Evolutionary conservation across 352 stramenopile species (phyloP), one percentile per base, ranked within the genome.

Genomic region (Phytophthora fragariaefolia): DNA sequence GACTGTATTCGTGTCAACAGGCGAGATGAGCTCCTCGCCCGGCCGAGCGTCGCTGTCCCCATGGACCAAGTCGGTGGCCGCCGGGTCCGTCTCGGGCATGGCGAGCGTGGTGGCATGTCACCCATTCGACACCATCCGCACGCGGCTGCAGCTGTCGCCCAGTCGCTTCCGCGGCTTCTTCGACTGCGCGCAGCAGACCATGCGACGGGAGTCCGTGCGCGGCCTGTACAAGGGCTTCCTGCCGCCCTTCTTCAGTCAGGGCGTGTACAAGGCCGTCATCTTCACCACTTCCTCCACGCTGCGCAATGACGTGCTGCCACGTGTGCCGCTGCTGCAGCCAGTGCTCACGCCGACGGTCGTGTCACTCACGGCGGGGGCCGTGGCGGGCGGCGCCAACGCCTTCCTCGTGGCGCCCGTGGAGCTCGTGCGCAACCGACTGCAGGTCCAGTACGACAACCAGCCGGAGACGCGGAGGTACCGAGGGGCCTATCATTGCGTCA

Each of bases 211-310:
- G 71, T 82, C 83, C 6, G 57, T 87, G 40, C 71, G 64, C 22
- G 88, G 80, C 45, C 69, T 96, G 43, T 96, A 95, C 76, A 94
- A 93, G 55, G 88, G 88, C 32, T 93, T 96, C 42, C 73, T 93
- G 48, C 83, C 85, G n/a, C 88, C 88, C 4, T 94, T 96, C 69
- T 92, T 92, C 66, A 92, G 85, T 49, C 88, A 96, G 63, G 88
- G 83, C 1, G 75, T 96, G 48, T 96, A 96, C 83, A 96, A 96
- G 67, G 87, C 88, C 32, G 85, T 96, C 51, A 96, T 96, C 66
- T 96, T 96, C 66, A 93, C 85, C 24, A 89, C 78, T 2, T 92
- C 84, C 4, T 76, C 82, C 26, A 76, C 62, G 51, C 58, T 90
- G n/a, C 82, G 82, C 53, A 77, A 71, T 26, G 82, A 92, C 32